A percentile compares a stretch with the other conserved stretches of the same genome.
Conservation (phyloP, 805 yeast genomes). For the Sungouiozyma intestinalis region DNA sequence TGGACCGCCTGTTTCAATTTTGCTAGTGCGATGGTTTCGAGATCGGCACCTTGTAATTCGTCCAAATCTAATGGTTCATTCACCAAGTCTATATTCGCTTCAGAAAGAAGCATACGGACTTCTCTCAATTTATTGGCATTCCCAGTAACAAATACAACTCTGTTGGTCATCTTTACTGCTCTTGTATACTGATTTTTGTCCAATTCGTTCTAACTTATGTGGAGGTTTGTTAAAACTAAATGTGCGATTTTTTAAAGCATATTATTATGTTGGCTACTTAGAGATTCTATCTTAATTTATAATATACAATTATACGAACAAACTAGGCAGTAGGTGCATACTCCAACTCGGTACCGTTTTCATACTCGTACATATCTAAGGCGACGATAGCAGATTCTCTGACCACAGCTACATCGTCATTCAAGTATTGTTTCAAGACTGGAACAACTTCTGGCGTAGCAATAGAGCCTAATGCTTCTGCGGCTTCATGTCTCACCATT, state of each 20-base stretch:
- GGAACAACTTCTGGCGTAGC: conserved; percentile 95
- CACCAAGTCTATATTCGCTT: conserved; percentile 31
- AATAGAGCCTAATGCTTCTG: conserved; percentile 95
- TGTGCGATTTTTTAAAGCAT: neutral
- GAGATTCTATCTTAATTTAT: neutral
- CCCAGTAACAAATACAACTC: conserved; percentile 73
- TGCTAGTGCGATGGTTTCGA: conserved; percentile 68
- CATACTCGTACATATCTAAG: conserved; percentile 95
- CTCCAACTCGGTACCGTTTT: conserved; percentile 73
- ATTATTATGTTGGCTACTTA: neutral
- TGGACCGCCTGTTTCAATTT: conserved; percentile 70
- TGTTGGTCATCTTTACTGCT: conserved; percentile 1
- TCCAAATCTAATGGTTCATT: conserved; percentile 70
- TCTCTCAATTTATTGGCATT: conserved; percentile 81
- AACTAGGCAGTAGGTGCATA: conserved; percentile 35
- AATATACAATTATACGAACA: neutral
- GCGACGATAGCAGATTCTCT: conserved; percentile 97
- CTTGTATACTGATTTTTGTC: neutral
- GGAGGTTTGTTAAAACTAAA: no score
- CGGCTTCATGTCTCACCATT: conserved; percentile 99
- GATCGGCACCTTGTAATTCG: conserved; percentile 79
- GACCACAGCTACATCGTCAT: conserved; percentile 81
- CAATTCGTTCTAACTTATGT: no score
- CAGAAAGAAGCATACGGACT: conserved; percentile 57
- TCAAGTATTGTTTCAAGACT: conserved; percentile 64